These are phyloP conservation scores for Phytopythium sindhum DNA, from an alignment of 352 stramenopile species.

Conservation along the genomic window DNA sequence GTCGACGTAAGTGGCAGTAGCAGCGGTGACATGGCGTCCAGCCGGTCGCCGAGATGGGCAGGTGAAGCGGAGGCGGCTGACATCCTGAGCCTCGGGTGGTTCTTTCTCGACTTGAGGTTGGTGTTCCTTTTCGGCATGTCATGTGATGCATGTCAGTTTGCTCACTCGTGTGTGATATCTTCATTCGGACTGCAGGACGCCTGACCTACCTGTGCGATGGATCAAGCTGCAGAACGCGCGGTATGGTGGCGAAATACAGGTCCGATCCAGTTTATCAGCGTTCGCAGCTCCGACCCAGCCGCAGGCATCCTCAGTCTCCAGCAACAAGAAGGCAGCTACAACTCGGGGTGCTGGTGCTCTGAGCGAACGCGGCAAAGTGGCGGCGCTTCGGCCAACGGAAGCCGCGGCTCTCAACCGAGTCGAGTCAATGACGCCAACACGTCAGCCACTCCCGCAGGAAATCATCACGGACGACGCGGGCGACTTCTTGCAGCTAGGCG, in stretches of 20 bases:
- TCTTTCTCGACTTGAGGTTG: conserved; percentile 77
- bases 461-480: conserved; percentile 20
- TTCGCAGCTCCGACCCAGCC: neutral
- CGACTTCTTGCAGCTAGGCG: conserved; percentile 55
- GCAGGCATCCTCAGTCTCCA: neutral
- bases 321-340: neutral
- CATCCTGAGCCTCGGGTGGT: conserved; percentile 73
- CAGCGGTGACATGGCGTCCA: neutral
- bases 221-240: conserved; percentile 69
- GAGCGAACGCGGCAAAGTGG: neutral
- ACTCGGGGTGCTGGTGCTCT: neutral
- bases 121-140: neutral
- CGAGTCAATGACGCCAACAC: neutral
- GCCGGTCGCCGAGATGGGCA: neutral
- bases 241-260: conserved; percentile 65
- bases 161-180: neutral
- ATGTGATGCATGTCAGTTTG: neutral
- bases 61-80: conserved; percentile 11
- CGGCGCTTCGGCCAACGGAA: conserved; percentile 1
- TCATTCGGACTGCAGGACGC: conserved; percentile 31
- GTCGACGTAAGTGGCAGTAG: conserved; percentile 27
- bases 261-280: conserved; percentile 39
- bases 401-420: neutral
- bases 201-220: conserved; percentile 64
- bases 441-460: neutral